Evolutionary conservation across 208 protist species (phyloP).

Genomic region (Phytomonas sp.): DNA sequence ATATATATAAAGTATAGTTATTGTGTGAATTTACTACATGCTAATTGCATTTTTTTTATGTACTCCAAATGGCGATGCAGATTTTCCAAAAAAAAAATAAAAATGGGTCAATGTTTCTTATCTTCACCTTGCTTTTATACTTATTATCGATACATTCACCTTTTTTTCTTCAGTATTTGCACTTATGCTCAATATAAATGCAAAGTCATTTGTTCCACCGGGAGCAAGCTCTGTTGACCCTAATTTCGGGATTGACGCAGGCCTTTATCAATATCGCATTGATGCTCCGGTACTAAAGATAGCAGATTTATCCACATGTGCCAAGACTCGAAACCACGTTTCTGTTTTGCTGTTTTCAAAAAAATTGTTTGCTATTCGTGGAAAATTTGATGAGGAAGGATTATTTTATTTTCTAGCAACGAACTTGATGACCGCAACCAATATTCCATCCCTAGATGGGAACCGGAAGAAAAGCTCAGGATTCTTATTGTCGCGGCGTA

Average conservation of each 20-base stretch:
- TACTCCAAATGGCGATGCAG: not conserved
- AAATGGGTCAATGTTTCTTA: conserved; percentile 3
- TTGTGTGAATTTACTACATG: not conserved
- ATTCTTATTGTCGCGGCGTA: conserved; percentile 53
- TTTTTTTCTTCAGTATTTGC: conserved; percentile 11
- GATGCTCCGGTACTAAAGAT: conserved; percentile 23
- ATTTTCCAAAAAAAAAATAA: conserved; percentile 8
- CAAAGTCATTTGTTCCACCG: conserved; percentile 64
- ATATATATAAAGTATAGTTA: conserved; percentile 8
- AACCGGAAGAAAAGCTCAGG: conserved; percentile 28
- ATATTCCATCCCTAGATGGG: conserved; percentile 11
- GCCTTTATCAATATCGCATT: conserved; percentile 58
- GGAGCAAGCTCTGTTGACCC: conserved; percentile 15
- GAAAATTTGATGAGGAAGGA: conserved; percentile 34
- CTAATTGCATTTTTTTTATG: not conserved
- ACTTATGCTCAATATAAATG: conserved; percentile 67
- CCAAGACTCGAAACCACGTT: conserved; percentile 30
- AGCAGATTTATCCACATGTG: conserved; percentile 22
- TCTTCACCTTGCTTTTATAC: conserved; percentile 2
- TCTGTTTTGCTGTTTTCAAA: conserved; percentile 43
- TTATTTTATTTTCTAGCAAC: conserved; percentile 40
- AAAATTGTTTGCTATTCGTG: conserved; percentile 34
- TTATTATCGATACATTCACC: not conserved
- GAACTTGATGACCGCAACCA: conserved; percentile 39
- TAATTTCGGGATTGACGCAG: conserved; percentile 15